phyloP scores from a whole-genome alignment of 129 eudicot genomes.

The Erigeron canadensis region DNA sequence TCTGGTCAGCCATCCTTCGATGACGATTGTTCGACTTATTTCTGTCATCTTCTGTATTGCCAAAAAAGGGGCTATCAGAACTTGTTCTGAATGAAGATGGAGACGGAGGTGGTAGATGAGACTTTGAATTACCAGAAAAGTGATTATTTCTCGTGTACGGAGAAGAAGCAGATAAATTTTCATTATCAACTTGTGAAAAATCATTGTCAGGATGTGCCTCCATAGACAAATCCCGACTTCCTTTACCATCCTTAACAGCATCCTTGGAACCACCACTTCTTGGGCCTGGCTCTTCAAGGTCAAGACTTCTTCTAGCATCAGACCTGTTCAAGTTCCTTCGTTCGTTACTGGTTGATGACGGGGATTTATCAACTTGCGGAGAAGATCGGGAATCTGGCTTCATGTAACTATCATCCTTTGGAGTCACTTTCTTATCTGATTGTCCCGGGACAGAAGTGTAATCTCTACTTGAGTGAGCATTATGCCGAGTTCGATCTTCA shows the following conservation, averaged over 20 bases:
- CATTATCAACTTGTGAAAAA: constrained; percentile 56
- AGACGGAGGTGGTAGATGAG: constrained; percentile 4
- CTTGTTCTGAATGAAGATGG: constrained; percentile 4
- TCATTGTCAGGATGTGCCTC: constrained; percentile 53
- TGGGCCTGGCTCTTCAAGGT: constrained; percentile 63
- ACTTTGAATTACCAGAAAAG: constrained; percentile 53
- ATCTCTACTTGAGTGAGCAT: constrained; percentile 55
- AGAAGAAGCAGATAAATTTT: constrained; percentile 66
- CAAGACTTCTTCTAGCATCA: constrained; percentile 59
- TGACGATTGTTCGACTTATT: constrained; percentile 59
- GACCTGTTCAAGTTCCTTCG: constrained; percentile 54
- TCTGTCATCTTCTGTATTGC: constrained; percentile 66
- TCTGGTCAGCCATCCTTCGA: constrained; percentile 65
- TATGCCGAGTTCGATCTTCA: constrained; percentile 58
- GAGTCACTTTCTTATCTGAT: constrained; percentile 51
- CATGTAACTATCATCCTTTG: constrained; percentile 55
- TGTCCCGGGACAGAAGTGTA: constrained; percentile 39
- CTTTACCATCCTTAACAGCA: constrained; percentile 51
- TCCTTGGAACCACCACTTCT: constrained; percentile 71
- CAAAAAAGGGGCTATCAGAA: constrained; percentile 1
- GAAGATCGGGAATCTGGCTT: constrained; percentile 52
- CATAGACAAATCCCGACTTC: constrained; percentile 51
- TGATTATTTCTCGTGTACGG: constrained; percentile 50
- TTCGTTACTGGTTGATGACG: constrained; percentile 63
- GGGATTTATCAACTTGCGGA: constrained; percentile 66